Base-by-base conservation (phyloP, 371 early-diverging fungal genomes). In the Apophysomyces variabilis region DNA sequence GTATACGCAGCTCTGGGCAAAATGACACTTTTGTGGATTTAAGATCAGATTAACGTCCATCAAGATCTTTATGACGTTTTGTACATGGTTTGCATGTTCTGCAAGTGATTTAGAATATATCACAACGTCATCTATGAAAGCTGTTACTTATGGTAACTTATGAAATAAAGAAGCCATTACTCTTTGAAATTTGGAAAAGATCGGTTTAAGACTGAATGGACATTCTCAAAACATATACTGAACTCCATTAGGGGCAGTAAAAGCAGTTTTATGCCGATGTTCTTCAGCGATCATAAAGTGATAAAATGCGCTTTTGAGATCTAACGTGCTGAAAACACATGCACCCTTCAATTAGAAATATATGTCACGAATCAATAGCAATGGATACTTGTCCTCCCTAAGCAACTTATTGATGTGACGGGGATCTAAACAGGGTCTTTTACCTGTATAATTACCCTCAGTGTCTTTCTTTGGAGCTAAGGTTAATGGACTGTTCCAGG, bases 401-500 rank as follows among this genome's bases (percentile, higher is more conserved):
- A 65, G 18, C 8, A 35, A 21, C 11, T 21, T 3, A 18, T 65
- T 60, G 5, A 65, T 9, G 18, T 41, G 50, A 7, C 47, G 7
- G 4, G 56, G 60, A 39, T 65, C 60, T 9, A 65, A 41, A 21
- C 66, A 65, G 5, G 50, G 37, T 11, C 66, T 58, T 26, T 58
- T 41, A 36, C 59, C 45, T 26, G 54, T 65, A 36, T 58, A 16
- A 13, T 66, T 60, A n/a, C 21, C 67, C 9, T 50, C 5, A 0
- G 46, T n/a, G 44, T 76, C 70, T 56, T 73, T 73, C 36, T 73
- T 73, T 2, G 65, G 65, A 13, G 70, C 71, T 1, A 77, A 44
- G 1, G 70, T 71, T 1, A 77, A 44, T 1, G 77, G 68, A 45
- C 59, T 69, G 26, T 76, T 76, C 60, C 66, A 68, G 5, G 58